Conservation (phyloP, 768 basidiomycete genomes). For the Naganishia antarctica region DNA sequence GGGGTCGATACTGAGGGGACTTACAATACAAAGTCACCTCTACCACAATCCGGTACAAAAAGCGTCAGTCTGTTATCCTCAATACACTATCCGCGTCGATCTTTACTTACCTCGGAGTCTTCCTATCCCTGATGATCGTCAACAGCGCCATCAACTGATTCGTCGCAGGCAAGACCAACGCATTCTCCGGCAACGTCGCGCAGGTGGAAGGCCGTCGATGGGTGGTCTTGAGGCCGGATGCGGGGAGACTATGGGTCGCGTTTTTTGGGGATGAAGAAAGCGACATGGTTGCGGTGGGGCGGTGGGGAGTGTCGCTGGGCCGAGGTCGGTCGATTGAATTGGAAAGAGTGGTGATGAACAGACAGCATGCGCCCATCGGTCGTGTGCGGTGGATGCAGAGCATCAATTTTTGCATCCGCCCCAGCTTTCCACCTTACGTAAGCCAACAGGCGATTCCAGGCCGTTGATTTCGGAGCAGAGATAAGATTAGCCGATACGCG, state of each 20-base stretch:
- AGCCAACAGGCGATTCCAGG: no score
- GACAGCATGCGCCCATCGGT: no score
- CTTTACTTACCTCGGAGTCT: constrained; percentile 65
- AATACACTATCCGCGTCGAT: no score
- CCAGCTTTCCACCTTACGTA: no score
- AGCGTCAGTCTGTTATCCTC: no score
- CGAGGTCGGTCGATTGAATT: neutral
- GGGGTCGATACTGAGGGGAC: neutral
- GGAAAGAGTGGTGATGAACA: no score
- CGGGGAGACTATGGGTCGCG: constrained; percentile 22
- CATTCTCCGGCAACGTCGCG: constrained; percentile 63
- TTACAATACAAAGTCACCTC: constrained; percentile 83
- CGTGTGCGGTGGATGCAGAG: no score
- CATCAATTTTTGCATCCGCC: no score
- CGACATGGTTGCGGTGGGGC: constrained; percentile 5
- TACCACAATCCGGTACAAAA: constrained; percentile 31
- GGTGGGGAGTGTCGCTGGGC: neutral
- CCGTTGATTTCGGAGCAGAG: no score
- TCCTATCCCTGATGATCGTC: constrained; percentile 86
- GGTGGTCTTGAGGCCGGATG: constrained; percentile 15
- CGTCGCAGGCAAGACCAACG: constrained; percentile 83
- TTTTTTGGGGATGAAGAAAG: neutral
- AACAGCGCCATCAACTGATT: constrained; percentile 91
- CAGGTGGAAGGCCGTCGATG: constrained; percentile 25
- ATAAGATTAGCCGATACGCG: no score